Percentiles rank a stretch among this genome's conserved stretches.
phyloP scores from a whole-genome alignment of 352 stramenopile genomes.

The Lagenidium giganteum region DNA sequence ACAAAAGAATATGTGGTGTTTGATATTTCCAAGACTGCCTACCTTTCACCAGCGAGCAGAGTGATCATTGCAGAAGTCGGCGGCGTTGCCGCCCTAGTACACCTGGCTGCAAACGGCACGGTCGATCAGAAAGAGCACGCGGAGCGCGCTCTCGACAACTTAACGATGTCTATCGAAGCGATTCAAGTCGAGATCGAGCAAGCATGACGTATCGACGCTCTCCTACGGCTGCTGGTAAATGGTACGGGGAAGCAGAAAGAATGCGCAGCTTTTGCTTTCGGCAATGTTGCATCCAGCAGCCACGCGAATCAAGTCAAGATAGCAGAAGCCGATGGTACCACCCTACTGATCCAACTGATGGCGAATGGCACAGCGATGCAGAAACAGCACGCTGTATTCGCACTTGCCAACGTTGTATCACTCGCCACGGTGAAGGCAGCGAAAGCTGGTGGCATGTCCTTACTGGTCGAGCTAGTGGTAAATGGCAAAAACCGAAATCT shows the following conservation, averaged over 20 bases:
- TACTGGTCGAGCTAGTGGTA: not conserved
- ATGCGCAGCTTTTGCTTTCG: not conserved
- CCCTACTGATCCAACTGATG: not conserved
- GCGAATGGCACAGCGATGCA: not conserved
- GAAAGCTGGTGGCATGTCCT: not conserved
- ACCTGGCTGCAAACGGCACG: too few relatives aligned
- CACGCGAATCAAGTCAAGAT: not conserved
- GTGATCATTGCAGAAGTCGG: too few relatives aligned
- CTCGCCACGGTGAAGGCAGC: not conserved
- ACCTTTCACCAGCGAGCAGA: too few relatives aligned
- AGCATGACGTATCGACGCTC: too few relatives aligned
- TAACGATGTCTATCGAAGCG: too few relatives aligned
- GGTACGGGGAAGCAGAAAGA: not conserved
- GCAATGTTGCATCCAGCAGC: not conserved
- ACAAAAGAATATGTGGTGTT: too few relatives aligned
- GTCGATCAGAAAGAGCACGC: too few relatives aligned
- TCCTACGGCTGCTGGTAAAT: not conserved
- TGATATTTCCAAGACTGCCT: too few relatives aligned
- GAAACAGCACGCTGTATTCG: not conserved
- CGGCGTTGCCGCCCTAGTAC: too few relatives aligned
- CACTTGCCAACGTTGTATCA: not conserved
- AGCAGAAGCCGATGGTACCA: not conserved
- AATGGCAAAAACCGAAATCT: too few relatives aligned
- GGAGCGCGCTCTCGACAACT: too few relatives aligned
- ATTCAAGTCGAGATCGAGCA: too few relatives aligned